Evolutionary conservation across 352 stramenopile genomes (phyloP), one percentile per base, ranked within the genome.

Genomic region (Pythium volutum): DNA sequence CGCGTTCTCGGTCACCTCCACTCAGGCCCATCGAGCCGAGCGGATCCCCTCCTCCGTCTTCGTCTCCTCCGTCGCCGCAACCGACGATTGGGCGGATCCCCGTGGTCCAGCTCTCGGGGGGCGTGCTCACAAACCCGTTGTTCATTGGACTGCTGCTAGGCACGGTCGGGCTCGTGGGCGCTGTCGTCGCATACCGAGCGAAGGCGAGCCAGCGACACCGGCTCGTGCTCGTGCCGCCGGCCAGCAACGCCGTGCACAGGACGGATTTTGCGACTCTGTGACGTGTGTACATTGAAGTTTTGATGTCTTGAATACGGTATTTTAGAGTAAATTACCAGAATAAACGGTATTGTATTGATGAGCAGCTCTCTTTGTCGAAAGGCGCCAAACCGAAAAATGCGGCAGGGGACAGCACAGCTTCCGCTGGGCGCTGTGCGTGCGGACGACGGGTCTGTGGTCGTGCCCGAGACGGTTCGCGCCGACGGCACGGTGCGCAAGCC

Each of bases 401-500:
- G 41, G 11, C 6, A 11, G 23, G 53, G 0, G 15, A 33, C 33
- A 15, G 11, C 59, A 31, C 25, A 48, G 64, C 68, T 93, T 25
- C 81, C 81, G 55, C 71, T 88, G 20, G 83, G 82, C 15, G 84
- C 84, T 3, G 79, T 91, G 39, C 76, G 75, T 43, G 85, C 72
- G 10, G 69, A 70, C 38, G 69, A 89, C 26, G 85, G 85, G 8
- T 55, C 81, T 1, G 81, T 91, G 18, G 70, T 91, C 46, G 78
- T 95, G 45, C 81, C 83, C 14, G 72, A 73, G 52, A 88, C 73
- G 23, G 64, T 58, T 23, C 79, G 85, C 23, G 75, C 86, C 4
- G 82, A 95, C 67, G 86, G 86, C 1, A 89, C 84, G 0, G 73
- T 81, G 53, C 81, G 86, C 49, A 93, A 93, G 62, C 52, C 81